A percentile compares a stretch with the other conserved stretches of the same genome.
These are phyloP conservation scores for Saposhnikovia divaricata DNA, from an alignment of 129 eudicot species.

Conservation along the genomic window DNA sequence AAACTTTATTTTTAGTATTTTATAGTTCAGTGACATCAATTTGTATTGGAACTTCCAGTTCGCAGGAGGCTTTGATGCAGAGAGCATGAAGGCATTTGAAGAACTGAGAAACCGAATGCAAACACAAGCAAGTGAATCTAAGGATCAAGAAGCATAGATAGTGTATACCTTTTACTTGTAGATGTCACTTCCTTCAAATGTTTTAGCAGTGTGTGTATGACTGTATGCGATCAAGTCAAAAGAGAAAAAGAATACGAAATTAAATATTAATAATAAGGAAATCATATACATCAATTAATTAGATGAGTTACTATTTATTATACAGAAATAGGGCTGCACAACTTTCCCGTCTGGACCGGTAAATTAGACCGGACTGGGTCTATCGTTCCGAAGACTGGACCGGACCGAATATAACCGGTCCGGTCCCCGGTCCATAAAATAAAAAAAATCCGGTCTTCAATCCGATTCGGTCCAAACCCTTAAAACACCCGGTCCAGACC, in stretches of 20 bases:
- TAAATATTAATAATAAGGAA: not conserved
- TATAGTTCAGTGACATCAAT: not conserved
- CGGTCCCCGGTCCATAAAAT: no score
- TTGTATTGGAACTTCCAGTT: conserved; percentile 45
- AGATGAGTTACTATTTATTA: not conserved
- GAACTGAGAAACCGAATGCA: conserved; percentile 73
- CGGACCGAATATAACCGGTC: no score
- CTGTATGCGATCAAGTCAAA: not conserved
- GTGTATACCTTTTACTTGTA: not conserved
- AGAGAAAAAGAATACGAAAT: not conserved
- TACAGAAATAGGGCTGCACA: no score
- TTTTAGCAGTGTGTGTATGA: not conserved
- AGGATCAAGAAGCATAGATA: conserved; percentile 33
- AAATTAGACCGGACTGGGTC: no score
- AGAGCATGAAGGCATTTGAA: conserved; percentile 97
- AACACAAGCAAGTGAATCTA: conserved; percentile 39
- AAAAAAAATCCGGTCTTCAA: no score
- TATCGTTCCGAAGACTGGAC: no score
- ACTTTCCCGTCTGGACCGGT: no score
- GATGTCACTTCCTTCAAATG: conserved; percentile 7
- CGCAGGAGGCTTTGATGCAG: conserved; percentile 99
- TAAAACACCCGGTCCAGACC: no score
- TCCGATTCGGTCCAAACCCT: no score
- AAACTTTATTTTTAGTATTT: not conserved
- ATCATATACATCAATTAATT: not conserved